These are phyloP conservation scores for Xanthoparmelia taractica DNA, from an alignment of 495 filamentous ascomycete species.

Conservation along the genomic window DNA sequence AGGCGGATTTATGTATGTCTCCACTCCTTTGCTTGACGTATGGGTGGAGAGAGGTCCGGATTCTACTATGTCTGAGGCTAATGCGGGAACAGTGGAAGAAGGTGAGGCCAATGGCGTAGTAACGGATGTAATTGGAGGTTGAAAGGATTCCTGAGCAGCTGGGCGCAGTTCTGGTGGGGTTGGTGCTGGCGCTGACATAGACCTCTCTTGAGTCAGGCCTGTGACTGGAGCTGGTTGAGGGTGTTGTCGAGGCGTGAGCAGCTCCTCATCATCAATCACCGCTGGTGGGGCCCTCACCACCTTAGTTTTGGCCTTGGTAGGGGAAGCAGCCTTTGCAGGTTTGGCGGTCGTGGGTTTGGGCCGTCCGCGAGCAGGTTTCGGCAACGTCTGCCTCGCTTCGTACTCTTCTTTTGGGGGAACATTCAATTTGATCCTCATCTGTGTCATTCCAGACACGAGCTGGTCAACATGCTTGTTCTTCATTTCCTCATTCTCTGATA, in stretches of 20 bases:
- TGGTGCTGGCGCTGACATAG: neutral
- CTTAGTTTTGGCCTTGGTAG: constrained; percentile 25
- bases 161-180: constrained; percentile 1
- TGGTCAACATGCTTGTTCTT: constrained; percentile 49
- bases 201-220: constrained; percentile 1
- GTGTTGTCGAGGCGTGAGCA: constrained; percentile 6
- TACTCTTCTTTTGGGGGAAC: constrained; percentile 64
- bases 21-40: neutral
- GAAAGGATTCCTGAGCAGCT: neutral
- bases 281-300: constrained; percentile 5
- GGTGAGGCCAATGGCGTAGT: neutral
- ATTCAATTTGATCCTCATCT: constrained; percentile 61
- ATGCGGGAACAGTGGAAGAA: neutral
- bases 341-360: constrained; percentile 17
- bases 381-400: constrained; percentile 48
- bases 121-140: neutral
- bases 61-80: neutral
- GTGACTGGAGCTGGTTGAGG: constrained; percentile 30
- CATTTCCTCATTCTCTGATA: constrained; percentile 17
- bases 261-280: neutral
- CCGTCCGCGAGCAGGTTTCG: constrained; percentile 30
- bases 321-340: constrained; percentile 20
- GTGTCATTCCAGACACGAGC: constrained; percentile 61
- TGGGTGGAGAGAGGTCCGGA: neutral
- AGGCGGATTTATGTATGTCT: neutral